These are phyloP conservation scores for Durusdinium trenchii DNA, from an alignment of 73 alveolate genomes.

Conservation along the genomic window DNA sequence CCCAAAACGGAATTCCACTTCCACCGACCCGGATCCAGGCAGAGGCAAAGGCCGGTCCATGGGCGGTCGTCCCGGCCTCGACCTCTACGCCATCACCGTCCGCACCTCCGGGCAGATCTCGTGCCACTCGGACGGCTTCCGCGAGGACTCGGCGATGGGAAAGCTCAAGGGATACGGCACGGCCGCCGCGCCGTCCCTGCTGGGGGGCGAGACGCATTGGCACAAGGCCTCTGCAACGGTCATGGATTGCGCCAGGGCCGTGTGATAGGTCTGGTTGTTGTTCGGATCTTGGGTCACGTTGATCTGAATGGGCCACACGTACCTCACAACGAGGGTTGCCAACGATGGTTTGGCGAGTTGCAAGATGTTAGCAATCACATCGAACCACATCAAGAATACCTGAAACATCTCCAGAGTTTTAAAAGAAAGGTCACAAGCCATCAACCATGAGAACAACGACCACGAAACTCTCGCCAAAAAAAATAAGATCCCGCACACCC, in stretches of 20 bases:
- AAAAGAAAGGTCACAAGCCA: too few species aligned
- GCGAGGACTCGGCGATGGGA: not conserved
- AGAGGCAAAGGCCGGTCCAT: too few species aligned
- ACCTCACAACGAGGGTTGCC: not conserved
- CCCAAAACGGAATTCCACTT: too few species aligned
- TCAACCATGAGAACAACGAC: too few species aligned
- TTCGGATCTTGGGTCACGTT: conserved; percentile 52
- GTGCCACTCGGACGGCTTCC: not conserved
- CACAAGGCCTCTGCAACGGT: conserved; percentile 26
- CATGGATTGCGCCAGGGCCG: conserved; percentile 1
- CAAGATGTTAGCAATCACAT: not conserved
- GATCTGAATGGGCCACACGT: conserved; percentile 65
- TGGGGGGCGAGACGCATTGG: conserved; percentile 36
- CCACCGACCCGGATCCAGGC: too few species aligned
- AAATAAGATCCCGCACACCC: too few species aligned
- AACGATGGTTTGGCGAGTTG: not conserved
- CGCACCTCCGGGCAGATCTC: conserved; percentile 13
- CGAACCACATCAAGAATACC: not conserved
- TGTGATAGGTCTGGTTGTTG: not conserved
- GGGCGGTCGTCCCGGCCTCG: too few species aligned
- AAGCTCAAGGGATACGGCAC: conserved; percentile 2
- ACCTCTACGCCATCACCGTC: too few species aligned
- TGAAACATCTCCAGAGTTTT: too few species aligned
- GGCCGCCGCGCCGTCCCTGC: not conserved
- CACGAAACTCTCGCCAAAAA: too few species aligned